Conservation (phyloP, 177 flowering plant genomes). For the Telopea speciosissima region DNA sequence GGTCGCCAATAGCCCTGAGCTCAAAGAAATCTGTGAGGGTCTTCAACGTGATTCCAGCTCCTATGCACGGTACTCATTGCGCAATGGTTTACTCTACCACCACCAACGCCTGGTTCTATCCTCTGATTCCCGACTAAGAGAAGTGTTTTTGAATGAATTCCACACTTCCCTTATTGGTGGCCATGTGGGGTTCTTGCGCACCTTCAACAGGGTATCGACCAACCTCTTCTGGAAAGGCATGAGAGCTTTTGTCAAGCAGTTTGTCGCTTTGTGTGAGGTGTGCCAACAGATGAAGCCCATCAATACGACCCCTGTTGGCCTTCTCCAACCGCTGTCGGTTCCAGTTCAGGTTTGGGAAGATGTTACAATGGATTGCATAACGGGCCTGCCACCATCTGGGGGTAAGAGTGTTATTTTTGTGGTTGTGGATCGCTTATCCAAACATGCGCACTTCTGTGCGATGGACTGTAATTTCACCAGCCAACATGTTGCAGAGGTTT, state of each 20-base stretch:
- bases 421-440: background rate
- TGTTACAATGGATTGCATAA: slow-evolving; percentile 5
- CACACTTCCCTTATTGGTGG: background rate
- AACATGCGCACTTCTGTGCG: background rate
- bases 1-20: too few relatives aligned
- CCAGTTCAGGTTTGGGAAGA: background rate
- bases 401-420: background rate
- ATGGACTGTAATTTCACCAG: background rate
- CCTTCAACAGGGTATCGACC: background rate
- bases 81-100: too few relatives aligned
- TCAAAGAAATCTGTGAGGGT: too few relatives aligned
- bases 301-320: background rate
- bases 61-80: too few relatives aligned
- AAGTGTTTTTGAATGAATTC: background rate
- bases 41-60: too few relatives aligned
- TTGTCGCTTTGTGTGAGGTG: background rate
- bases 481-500: background rate
- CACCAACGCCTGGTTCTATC: too few relatives aligned
- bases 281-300: slow-evolving; percentile 7
- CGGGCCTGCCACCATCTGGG: background rate
- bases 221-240: slow-evolving; percentile 1
- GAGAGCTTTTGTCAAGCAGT: background rate
- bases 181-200: background rate
- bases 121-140: too few relatives aligned
- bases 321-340: slow-evolving; percentile 4